phyloP scores from a whole-genome alignment of 202 grass and related monocot species.

The Elaeis oleifera region DNA sequence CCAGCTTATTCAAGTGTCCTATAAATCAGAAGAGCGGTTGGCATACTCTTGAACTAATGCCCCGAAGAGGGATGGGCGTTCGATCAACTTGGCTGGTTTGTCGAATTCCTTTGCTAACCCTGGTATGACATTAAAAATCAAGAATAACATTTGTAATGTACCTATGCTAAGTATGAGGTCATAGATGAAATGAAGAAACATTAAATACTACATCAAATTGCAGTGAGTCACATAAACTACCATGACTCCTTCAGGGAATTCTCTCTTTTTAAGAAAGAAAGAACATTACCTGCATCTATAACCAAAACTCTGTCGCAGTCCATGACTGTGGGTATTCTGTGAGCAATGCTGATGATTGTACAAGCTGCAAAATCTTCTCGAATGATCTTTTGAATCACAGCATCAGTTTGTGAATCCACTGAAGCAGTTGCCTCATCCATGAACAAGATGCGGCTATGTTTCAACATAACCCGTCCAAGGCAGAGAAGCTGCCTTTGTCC shows the following conservation, averaged over 20 bases:
- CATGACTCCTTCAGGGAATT: no score
- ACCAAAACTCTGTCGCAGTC: conserved; percentile 86
- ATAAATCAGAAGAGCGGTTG: conserved; percentile 22
- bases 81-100: conserved; percentile 33
- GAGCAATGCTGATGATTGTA: conserved; percentile 98
- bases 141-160: no score
- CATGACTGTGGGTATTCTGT: conserved; percentile 98
- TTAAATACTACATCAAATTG: no score
- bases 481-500: conserved; percentile 89
- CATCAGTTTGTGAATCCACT: conserved; percentile 92
- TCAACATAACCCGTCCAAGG: conserved; percentile 87
- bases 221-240: no score
- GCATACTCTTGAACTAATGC: conserved; percentile 49
- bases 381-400: conserved; percentile 93
- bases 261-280: no score
- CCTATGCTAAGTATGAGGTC: no score
- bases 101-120: conserved; percentile 53
- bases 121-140: conserved; percentile 11
- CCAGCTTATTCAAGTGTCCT: no score
- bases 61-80: conserved; percentile 31
- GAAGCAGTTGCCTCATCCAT: conserved; percentile 99
- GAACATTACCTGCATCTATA: conserved; percentile 62
- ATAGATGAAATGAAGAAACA: no score
- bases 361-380: conserved; percentile 75
- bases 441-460: conserved; percentile 77